Evolutionary conservation across 129 eudicot genomes (phyloP), one percentile per base, ranked within the genome.

Genomic region (Pulicaria dysenterica): DNA sequence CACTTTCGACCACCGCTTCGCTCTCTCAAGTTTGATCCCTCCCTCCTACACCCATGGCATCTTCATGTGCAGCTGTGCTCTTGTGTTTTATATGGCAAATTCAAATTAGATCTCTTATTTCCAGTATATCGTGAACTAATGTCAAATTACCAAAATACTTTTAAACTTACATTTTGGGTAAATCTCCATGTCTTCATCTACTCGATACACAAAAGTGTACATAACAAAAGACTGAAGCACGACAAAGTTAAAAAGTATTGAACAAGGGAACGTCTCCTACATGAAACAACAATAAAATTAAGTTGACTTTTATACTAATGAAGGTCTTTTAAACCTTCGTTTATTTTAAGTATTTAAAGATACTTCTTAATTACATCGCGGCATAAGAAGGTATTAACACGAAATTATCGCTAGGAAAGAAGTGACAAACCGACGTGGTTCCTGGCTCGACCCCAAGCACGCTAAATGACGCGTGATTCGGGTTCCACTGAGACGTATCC

Each of bases 401-500:
- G 40, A 87, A 77, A 70, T 91, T 76, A 73, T 91, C 97, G 0
- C 89, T 82, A 3, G 97, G 97, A 65, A 87, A 87, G 89, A 88
- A 91, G 77, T 85, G 97, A 76, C 97, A 91, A 8, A 91, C 84
- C 4, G 97, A 90, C 1, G 85, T 79, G 38, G 85, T 59, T 75
- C 97, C 95, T 4, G 97, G 97, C 64, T 81, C 82, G n/a, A 82
- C 81, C 34, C 86, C 86, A 8, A 91, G 89, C 76, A 85, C 85
- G 7, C 79, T 40, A 69, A 91, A 88, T 9, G 97, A 75, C 3
- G 75, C 79, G 44, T 88, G 97, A 41, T 74, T 71, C 0, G 38
- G 95, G 61, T 82, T 64, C 97, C 97, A 88, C 2, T 77, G 85
- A 48, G 97, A 85, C 39, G 97, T 91, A 70, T 91, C 95, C 97